Base-by-base conservation (phyloP, 441 rosid species). In the Populus hybrid region DNA sequence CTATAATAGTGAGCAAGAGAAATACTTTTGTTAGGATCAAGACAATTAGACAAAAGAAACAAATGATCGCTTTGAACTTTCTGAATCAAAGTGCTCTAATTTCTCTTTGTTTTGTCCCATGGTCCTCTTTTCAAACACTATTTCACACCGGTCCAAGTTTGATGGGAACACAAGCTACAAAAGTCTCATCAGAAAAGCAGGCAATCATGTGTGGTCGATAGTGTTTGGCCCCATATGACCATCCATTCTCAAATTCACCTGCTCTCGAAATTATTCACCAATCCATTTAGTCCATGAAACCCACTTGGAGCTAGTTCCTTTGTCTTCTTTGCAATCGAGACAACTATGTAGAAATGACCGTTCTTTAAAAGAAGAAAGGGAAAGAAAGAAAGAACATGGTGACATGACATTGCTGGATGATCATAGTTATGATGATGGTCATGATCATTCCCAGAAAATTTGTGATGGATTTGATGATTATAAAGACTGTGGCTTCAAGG, bases 191-290 rank as follows among this genome's bases (percentile, higher is more conserved):
- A 26, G 56, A 61, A 50, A 75, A 72, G 45, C 26, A 40, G 77
- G 76, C 72, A 77, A 80, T 80, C 21, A 61, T 80, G 7, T 53
- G 18, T 21, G 28, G 78, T 76, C 80, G 40, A 64, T 75, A 38
- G 74, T 23, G 12, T 80, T 68, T 73, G 75, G 68, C 8, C 53
- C 78, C 78, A 66, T 66, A 0, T 35, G 8, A 35, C 38, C 8
- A 74, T 70, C 26, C 67, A 74, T 35, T 31, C 74, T 76, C 36
- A 68, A 81, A 66, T 78, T 65, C 82, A 78, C 78, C 86, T 40
- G 76, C 86, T 83, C 38, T 81, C 64, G 84, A 80, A 83, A 76
- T 78, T 78, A 69, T 73, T 65, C 69, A 72, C 83, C 82, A 63
- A 69, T 82, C 78, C 66, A 50, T 65, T 69, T 33, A 79, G 21